Base-by-base conservation (phyloP, 306 rosid species). In the Cucurbita pepo region DNA sequence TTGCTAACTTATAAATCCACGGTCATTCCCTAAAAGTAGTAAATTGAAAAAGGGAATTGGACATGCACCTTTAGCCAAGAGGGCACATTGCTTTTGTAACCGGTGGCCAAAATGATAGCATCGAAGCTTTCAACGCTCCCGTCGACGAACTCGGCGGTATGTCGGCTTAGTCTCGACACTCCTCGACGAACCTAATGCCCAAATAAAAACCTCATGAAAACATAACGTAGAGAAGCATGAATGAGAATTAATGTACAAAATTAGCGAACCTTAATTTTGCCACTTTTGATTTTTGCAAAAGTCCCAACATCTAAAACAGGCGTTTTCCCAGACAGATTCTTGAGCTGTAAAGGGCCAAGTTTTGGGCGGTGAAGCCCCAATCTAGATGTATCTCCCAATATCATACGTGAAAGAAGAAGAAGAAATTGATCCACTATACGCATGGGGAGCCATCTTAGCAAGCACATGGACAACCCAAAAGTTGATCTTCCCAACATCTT, bases 301-400 rank as follows among this genome's bases (percentile, higher is more conserved):
- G 99, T 91, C 38, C 99, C 99, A 77, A 95, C 87, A 80, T 95
- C 99, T 66, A 95, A 79, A 58, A 95, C 99, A 1, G 99, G 99
- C 9, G 97, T 95, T 71, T 91, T 95, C 9, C 97, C 99, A 10
- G 85, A 75, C 72, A 85, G 30, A 75, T 72, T 85, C 79, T 95
- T 95, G 85, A 88, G 91, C 83, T 88, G 82, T 8, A 95, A 82
- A 63, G 99, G 99, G 22, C 99, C 99, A 57, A 85, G 73, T 45
- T 85, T 76, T 1, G 99, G 99, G 19, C 99, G 95, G 65, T 59
- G 73, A 53, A 95, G 84, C 25, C 99, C 99, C 55, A 79, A 82
- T 55, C 63, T 82, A 40, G 92, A 57, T 7, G 99, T 95, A 85
- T 95, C 93, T n/a, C 99, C 99, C 37, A 95, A 88, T 76, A 84